Evolutionary conservation across 805 yeast genomes (phyloP).

Genomic region (Kluyveromyces nonfermentans): DNA sequence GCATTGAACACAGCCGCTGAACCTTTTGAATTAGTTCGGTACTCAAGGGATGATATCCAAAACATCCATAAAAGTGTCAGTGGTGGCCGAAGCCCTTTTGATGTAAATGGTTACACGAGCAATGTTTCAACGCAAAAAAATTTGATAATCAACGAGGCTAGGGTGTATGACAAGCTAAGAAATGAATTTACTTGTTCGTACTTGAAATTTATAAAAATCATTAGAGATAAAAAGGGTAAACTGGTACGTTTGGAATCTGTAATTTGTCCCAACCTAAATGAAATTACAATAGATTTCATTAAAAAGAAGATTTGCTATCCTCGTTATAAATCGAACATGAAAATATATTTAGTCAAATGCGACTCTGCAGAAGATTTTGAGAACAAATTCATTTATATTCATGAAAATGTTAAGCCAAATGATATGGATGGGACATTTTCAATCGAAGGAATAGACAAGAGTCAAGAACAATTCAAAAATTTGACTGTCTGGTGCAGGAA

Average conservation of each 20-base stretch:
- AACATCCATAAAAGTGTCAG: neutral
- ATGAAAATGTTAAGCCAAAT: neutral
- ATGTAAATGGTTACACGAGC: neutral
- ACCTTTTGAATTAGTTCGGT: conserved; percentile 2
- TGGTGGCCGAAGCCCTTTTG: neutral
- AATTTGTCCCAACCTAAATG: neutral
- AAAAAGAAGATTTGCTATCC: conserved; percentile 7
- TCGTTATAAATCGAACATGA: conserved; percentile 5
- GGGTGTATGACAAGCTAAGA: conserved; percentile 3
- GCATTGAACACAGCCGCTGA: neutral
- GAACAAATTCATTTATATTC: conserved; percentile 3
- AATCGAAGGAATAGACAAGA: conserved; percentile 1
- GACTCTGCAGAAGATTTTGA: conserved; percentile 3
- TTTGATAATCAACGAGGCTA: conserved; percentile 1
- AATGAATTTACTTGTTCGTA: conserved; percentile 1
- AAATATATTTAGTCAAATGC: conserved; percentile 2
- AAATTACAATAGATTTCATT: conserved; percentile 3
- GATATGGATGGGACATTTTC: neutral
- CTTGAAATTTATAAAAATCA: conserved; percentile 1
- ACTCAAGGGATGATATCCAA: conserved; percentile 2
- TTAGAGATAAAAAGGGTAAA: conserved; percentile 3
- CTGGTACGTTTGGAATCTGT: conserved; percentile 3
- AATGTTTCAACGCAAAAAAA: neutral
- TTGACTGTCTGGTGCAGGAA: conserved; percentile 3
- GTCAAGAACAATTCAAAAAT: conserved; percentile 1